Conservation (phyloP, 1,284 basidiomycete genomes). For the Boletus sp. region DNA sequence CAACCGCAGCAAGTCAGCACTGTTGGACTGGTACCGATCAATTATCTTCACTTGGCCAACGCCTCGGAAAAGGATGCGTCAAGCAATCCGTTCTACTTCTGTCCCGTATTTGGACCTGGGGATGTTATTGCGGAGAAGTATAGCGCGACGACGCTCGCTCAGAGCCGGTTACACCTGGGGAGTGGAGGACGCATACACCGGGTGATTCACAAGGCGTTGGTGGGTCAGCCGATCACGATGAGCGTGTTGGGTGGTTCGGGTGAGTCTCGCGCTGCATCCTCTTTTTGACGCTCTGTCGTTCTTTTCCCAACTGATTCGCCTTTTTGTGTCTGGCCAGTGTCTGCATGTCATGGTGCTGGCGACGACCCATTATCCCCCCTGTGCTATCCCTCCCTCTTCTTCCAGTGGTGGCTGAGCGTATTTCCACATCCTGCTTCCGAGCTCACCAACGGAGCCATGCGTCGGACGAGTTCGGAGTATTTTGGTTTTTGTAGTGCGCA, state of each 20-base stretch:
- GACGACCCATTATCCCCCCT: constrained; percentile 81
- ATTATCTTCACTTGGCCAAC: constrained; percentile 54
- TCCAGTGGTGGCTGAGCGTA: constrained; percentile 91
- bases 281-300: not conserved
- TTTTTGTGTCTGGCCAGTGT: constrained; percentile 47
- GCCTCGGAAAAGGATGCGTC: constrained; percentile 45
- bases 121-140: constrained; percentile 79
- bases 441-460: constrained; percentile 91
- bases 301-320: not conserved
- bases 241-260: constrained; percentile 87
- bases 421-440: constrained; percentile 94
- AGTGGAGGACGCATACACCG: constrained; percentile 81
- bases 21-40: constrained; percentile 56
- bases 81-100: constrained; percentile 80
- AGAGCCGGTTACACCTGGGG: constrained; percentile 76
- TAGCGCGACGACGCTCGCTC: constrained; percentile 70
- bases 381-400: constrained; percentile 89
- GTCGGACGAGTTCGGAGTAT: constrained; percentile 85
- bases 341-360: constrained; percentile 90
- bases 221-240: constrained; percentile 85
- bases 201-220: constrained; percentile 79
- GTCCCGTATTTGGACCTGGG: constrained; percentile 79
- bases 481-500: constrained; percentile 89
- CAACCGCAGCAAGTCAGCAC: constrained; percentile 41
- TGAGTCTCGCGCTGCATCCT: constrained; percentile 37